These are phyloP conservation scores for Kazachstania martiniae DNA, from an alignment of 805 yeast species.

Conservation along the genomic window DNA sequence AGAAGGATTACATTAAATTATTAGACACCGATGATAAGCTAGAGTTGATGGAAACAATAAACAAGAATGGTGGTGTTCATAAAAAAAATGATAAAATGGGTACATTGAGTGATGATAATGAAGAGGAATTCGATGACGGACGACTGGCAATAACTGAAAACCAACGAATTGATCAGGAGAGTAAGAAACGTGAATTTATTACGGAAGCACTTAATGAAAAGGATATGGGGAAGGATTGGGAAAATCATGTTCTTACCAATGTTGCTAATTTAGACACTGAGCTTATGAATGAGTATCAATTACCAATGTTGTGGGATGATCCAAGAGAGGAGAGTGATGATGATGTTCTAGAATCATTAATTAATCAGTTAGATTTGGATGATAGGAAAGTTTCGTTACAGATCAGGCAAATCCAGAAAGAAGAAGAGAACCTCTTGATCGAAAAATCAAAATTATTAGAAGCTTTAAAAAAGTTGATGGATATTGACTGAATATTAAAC, in stretches of 20 bases:
- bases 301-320: too few species aligned
- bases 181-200: slow-evolving; percentile 10
- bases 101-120: slow-evolving; percentile 5
- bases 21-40: slow-evolving; percentile 19
- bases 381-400: too few species aligned
- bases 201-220: slow-evolving; percentile 12
- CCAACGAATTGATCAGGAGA: slow-evolving; percentile 7
- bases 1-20: slow-evolving; percentile 19
- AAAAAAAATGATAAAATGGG: slow-evolving; percentile 8
- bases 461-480: too few species aligned
- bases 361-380: too few species aligned
- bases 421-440: too few species aligned
- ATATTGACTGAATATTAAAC: too few species aligned
- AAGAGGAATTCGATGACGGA: slow-evolving; percentile 17
- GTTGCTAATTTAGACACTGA: too few species aligned
- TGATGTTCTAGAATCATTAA: background rate
- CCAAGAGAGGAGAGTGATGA: background rate
- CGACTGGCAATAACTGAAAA: slow-evolving; percentile 15
- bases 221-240: slow-evolving; percentile 9
- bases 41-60: slow-evolving; percentile 16
- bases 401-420: too few species aligned
- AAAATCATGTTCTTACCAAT: slow-evolving; percentile 9
- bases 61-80: slow-evolving; percentile 9
- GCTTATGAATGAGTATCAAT: too few species aligned
- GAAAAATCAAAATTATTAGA: too few species aligned